These are phyloP conservation scores for Xylogone sp. DNA, from an alignment of 2,329 filamentous ascomycete species.

Conservation along the genomic window DNA sequence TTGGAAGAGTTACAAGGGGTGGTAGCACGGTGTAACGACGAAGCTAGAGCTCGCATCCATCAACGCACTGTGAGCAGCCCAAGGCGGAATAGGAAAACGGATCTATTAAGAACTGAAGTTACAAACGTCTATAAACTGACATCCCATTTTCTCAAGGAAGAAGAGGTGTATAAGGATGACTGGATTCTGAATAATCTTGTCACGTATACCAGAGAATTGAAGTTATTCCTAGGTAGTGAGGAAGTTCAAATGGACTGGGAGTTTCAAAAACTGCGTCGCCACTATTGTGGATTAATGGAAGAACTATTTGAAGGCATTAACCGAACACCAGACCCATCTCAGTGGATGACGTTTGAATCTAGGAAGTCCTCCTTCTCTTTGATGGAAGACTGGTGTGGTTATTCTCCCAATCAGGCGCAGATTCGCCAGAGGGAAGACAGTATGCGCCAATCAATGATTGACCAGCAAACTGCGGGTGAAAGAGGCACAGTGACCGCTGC, in stretches of 20 bases:
- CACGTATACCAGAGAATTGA: conserved; percentile 85
- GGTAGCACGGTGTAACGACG: conserved; percentile 81
- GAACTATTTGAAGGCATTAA: conserved; percentile 91
- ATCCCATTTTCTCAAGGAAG: conserved; percentile 77
- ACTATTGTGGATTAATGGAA: conserved; percentile 93
- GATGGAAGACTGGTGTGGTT: conserved; percentile 99
- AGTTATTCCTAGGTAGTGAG: conserved; percentile 90
- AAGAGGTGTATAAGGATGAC: conserved; percentile 78
- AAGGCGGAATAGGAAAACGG: conserved; percentile 76
- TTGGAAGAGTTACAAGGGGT: conserved; percentile 87
- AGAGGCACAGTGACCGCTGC: conserved; percentile 77
- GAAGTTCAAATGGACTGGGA: conserved; percentile 94
- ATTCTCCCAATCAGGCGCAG: conserved; percentile 84
- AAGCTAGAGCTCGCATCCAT: conserved; percentile 82
- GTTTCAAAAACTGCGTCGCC: conserved; percentile 84
- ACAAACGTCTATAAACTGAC: conserved; percentile 96
- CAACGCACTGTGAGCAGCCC: conserved; percentile 81
- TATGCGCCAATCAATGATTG: conserved; percentile 80
- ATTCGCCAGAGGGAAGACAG: conserved; percentile 79
- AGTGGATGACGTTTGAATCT: conserved; percentile 97
- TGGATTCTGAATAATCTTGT: conserved; percentile 89
- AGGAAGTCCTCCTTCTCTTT: conserved; percentile 91
- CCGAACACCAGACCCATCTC: conserved; percentile 74
- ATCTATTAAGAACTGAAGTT: conserved; percentile 86
- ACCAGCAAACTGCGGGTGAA: conserved; percentile 70